Evolutionary conservation across 148 eudicot species (phyloP), one percentile per base, ranked within the genome.

Genomic region (Pouteria glomerata): DNA sequence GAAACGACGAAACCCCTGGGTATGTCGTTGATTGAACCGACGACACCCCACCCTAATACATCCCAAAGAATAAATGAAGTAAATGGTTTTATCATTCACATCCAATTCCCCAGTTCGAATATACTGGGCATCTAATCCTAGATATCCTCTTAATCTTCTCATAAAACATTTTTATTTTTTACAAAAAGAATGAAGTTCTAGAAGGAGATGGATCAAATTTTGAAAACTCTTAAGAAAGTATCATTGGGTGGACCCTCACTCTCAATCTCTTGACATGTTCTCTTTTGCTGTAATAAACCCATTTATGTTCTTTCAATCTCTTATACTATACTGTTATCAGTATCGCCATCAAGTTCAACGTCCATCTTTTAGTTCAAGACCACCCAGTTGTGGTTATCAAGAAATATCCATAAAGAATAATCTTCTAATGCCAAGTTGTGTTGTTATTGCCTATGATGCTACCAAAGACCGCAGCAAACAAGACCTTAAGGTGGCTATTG

Each of bases 391-490:
- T 30, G 57, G 45, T 71, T 35, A 12, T 18, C 37, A 48, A 45
- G 74, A 34, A 71, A 51, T 67, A 31, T 70, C 48, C 14, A 68
- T 33, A 56, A 51, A 72, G 21, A 66, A 45, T 21, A 63, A 66
- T 72, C 7, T 34, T 76, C 77, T 83, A 10, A 70, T 79, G 73
- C 75, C 72, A 2, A 66, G 69, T 24, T 52, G 74, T 5, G 77
- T 83, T 72, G 15, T 83, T 66, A 41, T 77, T 35, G 81, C 78
- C 5, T 80, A 21, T 45, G 86, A 83, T 74, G 86, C 83, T 0
- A 74, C 77, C 16, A 80, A 44, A 57, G 80, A 74, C 21, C 68
- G 71, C 19, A 56, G 1, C 3, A 58, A 75, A 51, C 23, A 66
- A 13, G 83, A 77, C 63, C 63, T 83, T 34, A 77, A 29, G 68